Evolutionary conservation across 805 yeast genomes (phyloP).

Genomic region (Brettanomyces anomalus): DNA sequence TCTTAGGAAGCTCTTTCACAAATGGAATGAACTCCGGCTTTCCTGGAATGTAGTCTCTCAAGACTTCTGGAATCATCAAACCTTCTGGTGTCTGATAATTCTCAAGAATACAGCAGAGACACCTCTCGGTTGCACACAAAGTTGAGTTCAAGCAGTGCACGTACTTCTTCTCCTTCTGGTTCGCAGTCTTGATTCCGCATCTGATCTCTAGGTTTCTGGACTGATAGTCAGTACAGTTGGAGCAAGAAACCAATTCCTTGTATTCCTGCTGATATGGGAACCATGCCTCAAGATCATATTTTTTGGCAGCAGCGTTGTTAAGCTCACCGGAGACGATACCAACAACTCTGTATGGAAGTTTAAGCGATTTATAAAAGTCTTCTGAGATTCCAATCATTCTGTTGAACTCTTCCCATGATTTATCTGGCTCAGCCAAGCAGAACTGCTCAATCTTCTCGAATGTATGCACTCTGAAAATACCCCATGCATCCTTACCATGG

Average conservation of each 20-base stretch:
- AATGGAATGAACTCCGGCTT: conserved; percentile 95
- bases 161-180: conserved; percentile 93
- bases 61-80: conserved; percentile 84
- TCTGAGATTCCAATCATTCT: conserved; percentile 88
- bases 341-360: conserved; percentile 93
- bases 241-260: conserved; percentile 96
- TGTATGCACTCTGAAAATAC: conserved; percentile 97
- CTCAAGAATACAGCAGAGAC: conserved; percentile 93
- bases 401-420: conserved; percentile 96
- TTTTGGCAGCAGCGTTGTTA: conserved; percentile 98
- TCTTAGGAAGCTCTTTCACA: conserved; percentile 86
- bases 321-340: conserved; percentile 98
- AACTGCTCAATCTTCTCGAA: conserved; percentile 98
- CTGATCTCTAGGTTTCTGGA: conserved; percentile 97
- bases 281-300: conserved; percentile 99
- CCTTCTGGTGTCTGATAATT: conserved; percentile 98
- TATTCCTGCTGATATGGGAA: conserved; percentile 99
- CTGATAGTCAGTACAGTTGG: conserved; percentile 99
- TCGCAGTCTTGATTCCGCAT: conserved; percentile 94
- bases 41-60: conserved; percentile 95
- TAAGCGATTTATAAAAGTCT: conserved; percentile 86
- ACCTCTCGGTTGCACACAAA: conserved; percentile 96
- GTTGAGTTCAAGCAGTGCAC: conserved; percentile 98
- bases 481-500: conserved; percentile 99
- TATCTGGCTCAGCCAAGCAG: conserved; percentile 92